Evolutionary conservation across 805 yeast species (phyloP), one percentile per base, ranked within the genome.

Genomic region (Metschnikowia reukaufii): DNA sequence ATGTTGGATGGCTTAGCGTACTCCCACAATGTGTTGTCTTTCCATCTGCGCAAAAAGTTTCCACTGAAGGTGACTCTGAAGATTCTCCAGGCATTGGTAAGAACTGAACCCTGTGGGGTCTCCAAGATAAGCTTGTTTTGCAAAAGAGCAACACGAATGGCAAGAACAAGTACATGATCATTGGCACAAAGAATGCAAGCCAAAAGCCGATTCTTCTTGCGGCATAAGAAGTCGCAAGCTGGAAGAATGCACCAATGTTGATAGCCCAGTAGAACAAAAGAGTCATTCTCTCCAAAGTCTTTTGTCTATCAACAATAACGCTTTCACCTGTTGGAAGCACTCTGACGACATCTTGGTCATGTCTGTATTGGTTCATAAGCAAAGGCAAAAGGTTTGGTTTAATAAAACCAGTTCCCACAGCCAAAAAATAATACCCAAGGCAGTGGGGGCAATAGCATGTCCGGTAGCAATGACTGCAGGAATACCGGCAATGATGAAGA

Each of bases 301-400:
- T 64, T 56, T 70, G 72, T 45, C 77, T 68, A 55, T 75, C 79
- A 37, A 76, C 65, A 55, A 85, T 80, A 30, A 86, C 91, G 39
- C 76, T 74, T 60, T 82, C 83, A 47, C 96, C 96, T 21, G 72
- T 61, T 54, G 77, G 76, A 47, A 77, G 68, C 3, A 77, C 78
- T 62, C 74, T 77, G 45, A 87, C 79, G 42, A 76, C 79, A 52
- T 82, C 84, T 55, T 77, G 74, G 47, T 78, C 70, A 61, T 81
- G 78, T 37, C 84, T 82, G 61, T 65, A 65, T 61, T 70, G 74
- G 50, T 68, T 88, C 65, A 74, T 64, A 44, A 74, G 60, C 40
- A 75, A 63, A 6, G 81, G 79, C 49, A 74, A 66, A 48, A 78
- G 69, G 55, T 78, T 78, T 47, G 82, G 79, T 57, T 78, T 78